A percentile compares a stretch with the other conserved stretches of the same genome.
Evolutionary conservation across 75 land plant genomes (phyloP).

Genomic region (Cupressus sempervirens): DNA sequence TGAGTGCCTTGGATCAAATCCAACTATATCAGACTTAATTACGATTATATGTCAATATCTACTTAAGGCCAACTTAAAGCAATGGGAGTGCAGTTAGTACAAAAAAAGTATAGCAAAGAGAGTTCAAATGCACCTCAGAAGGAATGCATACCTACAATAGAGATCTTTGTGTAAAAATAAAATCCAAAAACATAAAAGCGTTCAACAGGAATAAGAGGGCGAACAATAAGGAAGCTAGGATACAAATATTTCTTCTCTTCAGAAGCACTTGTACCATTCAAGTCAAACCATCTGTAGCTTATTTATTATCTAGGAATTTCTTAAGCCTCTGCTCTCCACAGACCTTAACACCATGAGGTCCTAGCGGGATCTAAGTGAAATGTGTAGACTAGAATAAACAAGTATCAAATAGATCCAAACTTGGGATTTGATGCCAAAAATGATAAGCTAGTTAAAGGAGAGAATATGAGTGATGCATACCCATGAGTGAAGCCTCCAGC

Average conservation of each 20-base stretch:
- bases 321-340: neutral
- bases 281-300: neutral
- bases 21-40: neutral
- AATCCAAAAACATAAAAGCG: neutral
- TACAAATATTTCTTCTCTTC: neutral
- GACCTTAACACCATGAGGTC: neutral
- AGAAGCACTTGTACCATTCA: neutral
- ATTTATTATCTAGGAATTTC: neutral
- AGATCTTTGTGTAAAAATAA: neutral
- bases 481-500: slow-evolving; percentile 31
- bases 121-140: neutral
- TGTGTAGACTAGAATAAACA: neutral
- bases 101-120: neutral
- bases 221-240: neutral
- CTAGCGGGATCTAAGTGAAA: neutral
- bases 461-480: slow-evolving; percentile 6
- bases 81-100: neutral
- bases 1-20: neutral
- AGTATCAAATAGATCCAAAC: neutral
- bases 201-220: neutral
- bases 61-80: neutral
- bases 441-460: neutral
- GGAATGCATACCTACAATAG: neutral
- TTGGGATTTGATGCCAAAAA: neutral
- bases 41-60: neutral